Percentiles rank a stretch among this genome's conserved stretches.
phyloP scores from a whole-genome alignment of 1,284 basidiomycete species.

The Microbotryomycetes sp. region DNA sequence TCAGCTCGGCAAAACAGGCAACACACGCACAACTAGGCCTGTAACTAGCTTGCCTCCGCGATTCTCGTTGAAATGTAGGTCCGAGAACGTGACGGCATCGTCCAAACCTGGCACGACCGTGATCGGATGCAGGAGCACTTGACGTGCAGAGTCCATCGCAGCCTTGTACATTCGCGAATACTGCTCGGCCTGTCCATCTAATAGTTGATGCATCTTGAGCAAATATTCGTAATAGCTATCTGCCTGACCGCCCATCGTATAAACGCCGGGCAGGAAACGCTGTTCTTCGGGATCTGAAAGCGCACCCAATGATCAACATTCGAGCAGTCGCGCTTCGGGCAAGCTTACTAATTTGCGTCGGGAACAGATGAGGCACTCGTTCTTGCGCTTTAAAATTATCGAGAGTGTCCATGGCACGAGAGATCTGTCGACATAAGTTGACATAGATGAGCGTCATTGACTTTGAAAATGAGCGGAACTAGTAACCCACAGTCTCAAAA shows the following conservation, averaged over 20 bases:
- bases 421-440: constrained; percentile 41
- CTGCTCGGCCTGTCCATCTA: constrained; percentile 30
- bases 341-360: not conserved
- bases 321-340: too few relatives aligned
- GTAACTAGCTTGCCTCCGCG: not conserved
- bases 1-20: too few relatives aligned
- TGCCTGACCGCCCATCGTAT: constrained; percentile 46
- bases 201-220: constrained; percentile 33
- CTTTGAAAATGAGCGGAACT: not conserved
- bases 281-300: constrained; percentile 40
- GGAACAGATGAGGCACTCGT: not conserved
- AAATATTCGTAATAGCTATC: constrained; percentile 52
- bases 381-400: constrained; percentile 30
- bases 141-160: constrained; percentile 45
- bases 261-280: constrained; percentile 26
- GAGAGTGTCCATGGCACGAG: constrained; percentile 48
- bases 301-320: too few relatives aligned
- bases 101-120: constrained; percentile 42
- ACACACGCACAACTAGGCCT: too few relatives aligned
- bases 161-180: constrained; percentile 47
- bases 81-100: constrained; percentile 25
- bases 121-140: constrained; percentile 43
- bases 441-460: too few relatives aligned
- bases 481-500: constrained; percentile 42
- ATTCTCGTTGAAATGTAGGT: not conserved